Percentiles rank a stretch among this genome's conserved stretches.
Evolutionary conservation across 805 yeast species (phyloP).

Genomic region (Lipomyces oligophaga): DNA sequence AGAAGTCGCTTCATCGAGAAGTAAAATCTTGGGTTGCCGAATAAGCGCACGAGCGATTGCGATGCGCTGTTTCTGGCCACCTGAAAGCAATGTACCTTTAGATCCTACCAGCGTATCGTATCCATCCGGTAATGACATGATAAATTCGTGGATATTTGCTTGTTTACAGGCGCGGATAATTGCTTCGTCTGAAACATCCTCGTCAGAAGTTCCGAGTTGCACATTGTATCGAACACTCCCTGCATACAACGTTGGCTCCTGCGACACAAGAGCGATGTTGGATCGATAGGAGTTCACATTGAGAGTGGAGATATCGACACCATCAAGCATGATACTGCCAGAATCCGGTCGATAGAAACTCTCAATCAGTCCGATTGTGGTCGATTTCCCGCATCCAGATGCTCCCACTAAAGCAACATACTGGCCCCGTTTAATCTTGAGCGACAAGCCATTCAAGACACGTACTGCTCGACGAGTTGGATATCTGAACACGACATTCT

Average conservation of each 20-base stretch:
- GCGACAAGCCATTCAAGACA: constrained; percentile 31
- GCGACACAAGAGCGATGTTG: constrained; percentile 58
- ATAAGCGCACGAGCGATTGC: constrained; percentile 63
- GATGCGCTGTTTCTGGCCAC: constrained; percentile 63
- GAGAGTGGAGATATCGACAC: constrained; percentile 46
- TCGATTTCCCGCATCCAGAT: constrained; percentile 52
- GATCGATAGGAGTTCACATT: constrained; percentile 51
- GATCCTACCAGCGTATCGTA: constrained; percentile 49
- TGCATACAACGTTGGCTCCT: constrained; percentile 63
- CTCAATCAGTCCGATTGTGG: constrained; percentile 52
- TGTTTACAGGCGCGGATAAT: constrained; percentile 45
- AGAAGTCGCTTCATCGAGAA: constrained; percentile 57
- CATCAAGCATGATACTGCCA: constrained; percentile 53
- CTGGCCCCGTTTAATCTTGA: constrained; percentile 61
- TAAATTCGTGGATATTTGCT: constrained; percentile 53
- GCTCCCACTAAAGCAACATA: constrained; percentile 90
- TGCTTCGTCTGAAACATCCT: constrained; percentile 40
- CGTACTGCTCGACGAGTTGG: constrained; percentile 35
- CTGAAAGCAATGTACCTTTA: constrained; percentile 52
- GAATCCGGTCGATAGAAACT: constrained; percentile 50
- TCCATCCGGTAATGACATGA: constrained; percentile 50
- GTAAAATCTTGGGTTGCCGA: constrained; percentile 53
- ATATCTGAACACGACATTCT: constrained; percentile 35
- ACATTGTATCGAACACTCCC: constrained; percentile 77
- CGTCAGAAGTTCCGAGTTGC: constrained; percentile 39